Evolutionary conservation across 139 green algal species (phyloP).

Genomic region (Picochlorum sp.): DNA sequence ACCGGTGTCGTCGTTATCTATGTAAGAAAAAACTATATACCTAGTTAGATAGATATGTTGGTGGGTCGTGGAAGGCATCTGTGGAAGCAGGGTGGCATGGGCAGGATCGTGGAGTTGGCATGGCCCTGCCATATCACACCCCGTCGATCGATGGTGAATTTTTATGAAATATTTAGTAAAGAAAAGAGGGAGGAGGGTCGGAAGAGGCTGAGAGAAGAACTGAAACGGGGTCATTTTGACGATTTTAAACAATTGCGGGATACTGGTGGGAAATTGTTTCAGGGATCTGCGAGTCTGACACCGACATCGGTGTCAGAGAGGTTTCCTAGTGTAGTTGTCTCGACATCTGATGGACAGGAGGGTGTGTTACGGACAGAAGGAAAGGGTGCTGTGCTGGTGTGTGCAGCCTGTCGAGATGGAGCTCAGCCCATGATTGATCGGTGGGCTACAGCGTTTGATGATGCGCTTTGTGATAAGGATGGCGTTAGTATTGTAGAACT

Average conservation of each 20-base stretch:
- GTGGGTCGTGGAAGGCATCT: too few species aligned
- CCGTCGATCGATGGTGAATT: background rate
- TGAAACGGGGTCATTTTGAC: constrained; percentile 47
- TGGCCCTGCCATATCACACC: background rate
- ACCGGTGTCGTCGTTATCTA: too few species aligned
- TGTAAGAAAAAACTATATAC: too few species aligned
- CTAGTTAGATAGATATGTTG: too few species aligned
- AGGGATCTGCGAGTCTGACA: constrained; percentile 13
- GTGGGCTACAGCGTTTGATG: constrained; percentile 23
- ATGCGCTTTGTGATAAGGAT: background rate
- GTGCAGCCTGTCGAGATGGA: constrained; percentile 36
- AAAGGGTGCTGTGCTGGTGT: constrained; percentile 18
- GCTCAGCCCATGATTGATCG: constrained; percentile 36
- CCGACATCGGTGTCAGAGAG: background rate
- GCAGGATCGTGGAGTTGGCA: too few species aligned
- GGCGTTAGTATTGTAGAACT: constrained; percentile 14
- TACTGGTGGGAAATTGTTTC: constrained; percentile 35
- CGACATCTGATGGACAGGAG: background rate
- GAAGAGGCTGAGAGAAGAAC: constrained; percentile 30
- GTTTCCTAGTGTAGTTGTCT: constrained; percentile 16
- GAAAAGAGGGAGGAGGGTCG: constrained; percentile 24
- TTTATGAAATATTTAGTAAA: constrained; percentile 34
- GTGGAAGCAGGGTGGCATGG: background rate
- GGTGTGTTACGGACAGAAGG: too few species aligned
- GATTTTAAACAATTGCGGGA: constrained; percentile 41